Conservation (phyloP, 169 alveolate species). For the Babesia divergens region DNA sequence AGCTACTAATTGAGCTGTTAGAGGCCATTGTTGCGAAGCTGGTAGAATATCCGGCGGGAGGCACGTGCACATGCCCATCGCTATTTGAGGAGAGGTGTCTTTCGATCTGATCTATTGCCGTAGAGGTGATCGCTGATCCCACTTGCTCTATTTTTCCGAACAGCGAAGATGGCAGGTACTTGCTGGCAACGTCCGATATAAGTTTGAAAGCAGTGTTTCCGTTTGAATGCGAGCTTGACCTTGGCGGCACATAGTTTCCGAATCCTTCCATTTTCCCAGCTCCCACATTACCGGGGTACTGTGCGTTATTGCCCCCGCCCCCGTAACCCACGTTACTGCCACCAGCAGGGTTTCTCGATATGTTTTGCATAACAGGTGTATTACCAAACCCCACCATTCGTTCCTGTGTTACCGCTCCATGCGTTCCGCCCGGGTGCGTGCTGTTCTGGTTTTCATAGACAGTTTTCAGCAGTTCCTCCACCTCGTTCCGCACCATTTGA, state of each 20-base stretch:
- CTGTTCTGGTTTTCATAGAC: slow-evolving; percentile 21
- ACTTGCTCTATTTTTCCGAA: slow-evolving; percentile 45
- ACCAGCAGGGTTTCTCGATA: background rate
- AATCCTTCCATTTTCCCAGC: slow-evolving; percentile 43
- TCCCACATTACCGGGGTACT: background rate
- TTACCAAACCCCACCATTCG: slow-evolving; percentile 61
- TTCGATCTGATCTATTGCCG: slow-evolving; percentile 48
- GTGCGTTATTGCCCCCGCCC: background rate
- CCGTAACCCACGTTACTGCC: background rate
- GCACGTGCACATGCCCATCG: background rate
- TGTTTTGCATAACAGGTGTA: background rate
- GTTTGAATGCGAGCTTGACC: background rate
- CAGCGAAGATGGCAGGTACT: slow-evolving; percentile 32
- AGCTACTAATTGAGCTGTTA: background rate
- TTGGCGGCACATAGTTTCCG: slow-evolving; percentile 24
- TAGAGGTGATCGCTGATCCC: slow-evolving; percentile 45
- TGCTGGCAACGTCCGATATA: slow-evolving; percentile 47
- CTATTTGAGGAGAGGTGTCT: slow-evolving; percentile 11
- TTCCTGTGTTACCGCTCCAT: background rate
- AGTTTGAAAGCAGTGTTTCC: slow-evolving; percentile 43
- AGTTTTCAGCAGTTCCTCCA: slow-evolving; percentile 50
- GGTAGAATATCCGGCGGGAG: background rate
- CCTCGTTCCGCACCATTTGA: slow-evolving; percentile 53
- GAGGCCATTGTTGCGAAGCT: background rate
- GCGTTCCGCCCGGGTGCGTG: background rate